These are phyloP conservation scores for Wickerhamomyces chambardii DNA, from an alignment of 805 yeast genomes.

Conservation along the genomic window DNA sequence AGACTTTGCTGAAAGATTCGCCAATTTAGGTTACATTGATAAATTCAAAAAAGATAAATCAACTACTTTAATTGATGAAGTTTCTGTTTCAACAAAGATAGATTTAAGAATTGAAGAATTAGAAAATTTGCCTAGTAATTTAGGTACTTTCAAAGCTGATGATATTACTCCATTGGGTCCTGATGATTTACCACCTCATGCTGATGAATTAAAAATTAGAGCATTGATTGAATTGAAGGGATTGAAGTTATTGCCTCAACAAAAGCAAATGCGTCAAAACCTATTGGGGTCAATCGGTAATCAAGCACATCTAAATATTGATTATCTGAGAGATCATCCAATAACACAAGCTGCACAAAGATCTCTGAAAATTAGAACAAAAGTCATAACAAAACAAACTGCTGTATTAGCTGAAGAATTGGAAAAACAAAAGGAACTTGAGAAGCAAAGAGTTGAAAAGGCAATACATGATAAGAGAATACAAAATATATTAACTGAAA, in stretches of 20 bases:
- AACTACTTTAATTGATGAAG: constrained; percentile 42
- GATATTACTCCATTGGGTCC: constrained; percentile 33
- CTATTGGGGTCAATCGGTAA: constrained; percentile 43
- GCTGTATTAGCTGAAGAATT: constrained; percentile 68
- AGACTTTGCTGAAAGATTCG: constrained; percentile 21
- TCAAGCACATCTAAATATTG: constrained; percentile 46
- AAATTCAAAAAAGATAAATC: constrained; percentile 21
- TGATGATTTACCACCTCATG: constrained; percentile 33
- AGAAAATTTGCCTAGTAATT: constrained; percentile 58
- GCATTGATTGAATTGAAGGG: constrained; percentile 66
- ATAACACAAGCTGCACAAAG: constrained; percentile 60
- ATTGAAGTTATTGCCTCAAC: constrained; percentile 55
- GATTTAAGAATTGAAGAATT: constrained; percentile 49
- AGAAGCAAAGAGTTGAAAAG: constrained; percentile 42
- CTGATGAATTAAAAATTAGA: constrained; percentile 53
- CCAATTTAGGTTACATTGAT: constrained; percentile 20
- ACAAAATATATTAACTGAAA: constrained; percentile 16
- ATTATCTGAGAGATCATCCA: constrained; percentile 41
- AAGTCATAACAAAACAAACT: constrained; percentile 65
- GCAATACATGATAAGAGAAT: constrained; percentile 42
- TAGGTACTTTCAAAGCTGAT: constrained; percentile 46
- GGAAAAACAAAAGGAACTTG: constrained; percentile 62
- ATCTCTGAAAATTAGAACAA: constrained; percentile 57
- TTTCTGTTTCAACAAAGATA: constrained; percentile 41
- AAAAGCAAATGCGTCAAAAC: constrained; percentile 58